A percentile compares a stretch with the other conserved stretches of the same genome.
These are phyloP conservation scores for Pestalotiopsis sp. DNA, from an alignment of 2,329 filamentous ascomycete genomes.

Conservation along the genomic window DNA sequence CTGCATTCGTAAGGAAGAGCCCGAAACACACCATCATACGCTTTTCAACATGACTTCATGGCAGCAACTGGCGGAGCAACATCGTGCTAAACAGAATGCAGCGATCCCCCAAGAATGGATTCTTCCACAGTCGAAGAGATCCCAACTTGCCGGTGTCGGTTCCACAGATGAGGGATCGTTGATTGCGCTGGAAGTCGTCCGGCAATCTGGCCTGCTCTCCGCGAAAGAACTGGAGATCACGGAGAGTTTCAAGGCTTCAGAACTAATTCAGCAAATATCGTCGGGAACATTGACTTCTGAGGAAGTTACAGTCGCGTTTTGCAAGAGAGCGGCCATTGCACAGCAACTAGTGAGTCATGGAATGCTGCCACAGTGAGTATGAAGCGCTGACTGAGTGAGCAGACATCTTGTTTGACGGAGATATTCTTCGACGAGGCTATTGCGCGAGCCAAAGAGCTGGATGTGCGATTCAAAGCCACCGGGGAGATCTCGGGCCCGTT, in stretches of 20 bases:
- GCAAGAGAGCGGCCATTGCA: constrained; percentile 29
- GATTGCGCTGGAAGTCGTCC: constrained; percentile 12
- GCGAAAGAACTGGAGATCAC: constrained; percentile 25
- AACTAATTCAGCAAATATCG: constrained; percentile 20
- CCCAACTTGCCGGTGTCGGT: constrained; percentile 12
- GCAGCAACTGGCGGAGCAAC: constrained; percentile 16
- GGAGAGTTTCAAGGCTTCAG: constrained; percentile 16
- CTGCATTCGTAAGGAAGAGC: background rate
- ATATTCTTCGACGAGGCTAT: constrained; percentile 54
- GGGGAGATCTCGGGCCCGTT: constrained; percentile 56
- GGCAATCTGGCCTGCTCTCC: constrained; percentile 18
- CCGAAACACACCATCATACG: background rate
- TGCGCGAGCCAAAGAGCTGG: constrained; percentile 43
- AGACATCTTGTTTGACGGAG: constrained; percentile 41
- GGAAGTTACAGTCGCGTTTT: constrained; percentile 28
- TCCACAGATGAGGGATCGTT: constrained; percentile 16
- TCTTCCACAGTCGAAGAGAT: constrained; percentile 9
- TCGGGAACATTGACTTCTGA: constrained; percentile 22
- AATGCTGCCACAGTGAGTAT: background rate
- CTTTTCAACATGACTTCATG: constrained; percentile 6
- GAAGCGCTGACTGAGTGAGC: background rate
- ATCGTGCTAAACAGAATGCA: constrained; percentile 14
- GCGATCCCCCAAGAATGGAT: constrained; percentile 19
- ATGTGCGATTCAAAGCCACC: constrained; percentile 41
- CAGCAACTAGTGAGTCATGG: constrained; percentile 25